phyloP scores from a whole-genome alignment of 768 basidiomycete genomes.

The Cystofilobasidium capitatum region DNA sequence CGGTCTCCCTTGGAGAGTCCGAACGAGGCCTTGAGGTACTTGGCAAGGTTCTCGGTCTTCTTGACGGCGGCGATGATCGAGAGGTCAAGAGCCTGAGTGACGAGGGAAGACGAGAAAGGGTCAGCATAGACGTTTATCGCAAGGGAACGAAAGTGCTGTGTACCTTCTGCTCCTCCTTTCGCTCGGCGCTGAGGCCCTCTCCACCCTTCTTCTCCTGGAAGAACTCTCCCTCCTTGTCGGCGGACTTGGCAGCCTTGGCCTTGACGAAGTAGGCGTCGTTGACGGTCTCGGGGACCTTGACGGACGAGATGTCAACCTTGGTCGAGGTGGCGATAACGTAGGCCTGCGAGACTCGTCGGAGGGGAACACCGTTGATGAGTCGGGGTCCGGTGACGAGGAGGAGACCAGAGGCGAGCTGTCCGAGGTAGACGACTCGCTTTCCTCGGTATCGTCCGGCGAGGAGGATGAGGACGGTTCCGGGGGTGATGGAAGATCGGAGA shows the following conservation, averaged over 20 bases:
- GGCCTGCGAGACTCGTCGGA: slow-evolving; percentile 95
- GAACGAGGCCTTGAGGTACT: slow-evolving; percentile 87
- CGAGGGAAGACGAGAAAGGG: neutral
- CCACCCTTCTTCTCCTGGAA: slow-evolving; percentile 76
- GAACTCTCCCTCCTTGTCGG: slow-evolving; percentile 92
- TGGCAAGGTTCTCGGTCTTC: slow-evolving; percentile 78
- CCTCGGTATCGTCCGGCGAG: slow-evolving; percentile 96
- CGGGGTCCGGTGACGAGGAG: slow-evolving; percentile 85
- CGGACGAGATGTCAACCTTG: slow-evolving; percentile 65
- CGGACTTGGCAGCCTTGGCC: slow-evolving; percentile 54
- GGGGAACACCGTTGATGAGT: slow-evolving; percentile 83
- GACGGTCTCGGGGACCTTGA: slow-evolving; percentile 75
- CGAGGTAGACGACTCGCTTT: slow-evolving; percentile 96
- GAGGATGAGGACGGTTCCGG: slow-evolving; percentile 89
- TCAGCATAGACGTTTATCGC: neutral
- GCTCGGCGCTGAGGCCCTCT: slow-evolving; percentile 67
- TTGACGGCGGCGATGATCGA: slow-evolving; percentile 72
- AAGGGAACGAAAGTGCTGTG: slow-evolving; percentile 19
- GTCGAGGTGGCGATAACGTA: slow-evolving; percentile 98
- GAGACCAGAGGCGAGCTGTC: slow-evolving; percentile 77
- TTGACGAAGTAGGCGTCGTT: slow-evolving; percentile 92
- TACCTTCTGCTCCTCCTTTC: slow-evolving; percentile 82
- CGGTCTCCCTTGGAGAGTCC: slow-evolving; percentile 94
- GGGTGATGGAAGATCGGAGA: slow-evolving; percentile 78
- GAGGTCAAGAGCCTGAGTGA: slow-evolving; percentile 36